A percentile compares a stretch with the other conserved stretches of the same genome.
Evolutionary conservation across 345 rosid genomes (phyloP).

Genomic region (Eucalyptus sp.): DNA sequence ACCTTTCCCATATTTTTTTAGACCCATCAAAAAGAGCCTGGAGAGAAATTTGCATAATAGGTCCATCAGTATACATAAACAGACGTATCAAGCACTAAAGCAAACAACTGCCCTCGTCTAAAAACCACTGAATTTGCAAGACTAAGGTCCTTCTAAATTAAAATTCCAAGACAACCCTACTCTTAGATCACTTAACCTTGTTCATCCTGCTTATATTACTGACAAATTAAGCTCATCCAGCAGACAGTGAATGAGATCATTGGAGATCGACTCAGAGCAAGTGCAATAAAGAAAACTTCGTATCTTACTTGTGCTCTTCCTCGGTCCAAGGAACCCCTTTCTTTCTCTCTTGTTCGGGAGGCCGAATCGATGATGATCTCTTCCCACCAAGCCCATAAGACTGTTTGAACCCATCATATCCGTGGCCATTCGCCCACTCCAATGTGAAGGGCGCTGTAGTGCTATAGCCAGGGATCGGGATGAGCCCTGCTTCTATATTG

Average conservation of each 20-base stretch:
- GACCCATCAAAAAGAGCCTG: constrained; percentile 85
- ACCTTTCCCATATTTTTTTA: constrained; percentile 93
- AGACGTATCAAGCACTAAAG: not conserved
- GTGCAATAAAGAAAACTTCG: not conserved
- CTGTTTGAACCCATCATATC: constrained; percentile 37
- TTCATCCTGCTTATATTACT: not conserved
- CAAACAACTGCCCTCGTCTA: not conserved
- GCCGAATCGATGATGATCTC: constrained; percentile 44
- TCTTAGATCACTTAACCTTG: not conserved
- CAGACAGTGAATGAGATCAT: not conserved
- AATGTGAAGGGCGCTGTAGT: constrained; percentile 36
- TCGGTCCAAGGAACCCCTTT: constrained; percentile 99
- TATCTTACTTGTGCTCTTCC: constrained; percentile 82
- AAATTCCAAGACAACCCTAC: not conserved
- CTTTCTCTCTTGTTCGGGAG: constrained; percentile 81
- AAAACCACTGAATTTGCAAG: not conserved
- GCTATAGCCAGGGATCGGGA: constrained; percentile 48
- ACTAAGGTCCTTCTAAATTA: not conserved
- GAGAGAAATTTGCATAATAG: not conserved
- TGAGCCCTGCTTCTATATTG: constrained; percentile 55
- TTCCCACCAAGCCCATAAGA: constrained; percentile 42
- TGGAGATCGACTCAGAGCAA: not conserved
- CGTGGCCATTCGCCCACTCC: constrained; percentile 35
- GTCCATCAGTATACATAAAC: not conserved
- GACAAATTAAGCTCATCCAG: not conserved